Conservation (phyloP, 495 filamentous ascomycete genomes). For the Mycothermus thermophilus region DNA sequence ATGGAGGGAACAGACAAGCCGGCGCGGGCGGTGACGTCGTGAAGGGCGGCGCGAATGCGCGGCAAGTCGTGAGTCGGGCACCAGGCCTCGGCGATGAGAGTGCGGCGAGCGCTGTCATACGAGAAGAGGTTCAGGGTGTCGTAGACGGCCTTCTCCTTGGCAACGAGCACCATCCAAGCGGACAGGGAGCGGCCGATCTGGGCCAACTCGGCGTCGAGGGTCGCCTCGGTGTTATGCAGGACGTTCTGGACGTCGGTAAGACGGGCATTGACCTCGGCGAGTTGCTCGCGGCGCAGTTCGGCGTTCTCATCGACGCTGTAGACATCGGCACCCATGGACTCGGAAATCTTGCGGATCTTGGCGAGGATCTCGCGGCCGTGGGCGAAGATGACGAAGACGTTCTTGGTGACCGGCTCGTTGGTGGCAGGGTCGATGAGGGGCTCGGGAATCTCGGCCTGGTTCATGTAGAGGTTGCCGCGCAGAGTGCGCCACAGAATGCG, state of each 20-base stretch:
- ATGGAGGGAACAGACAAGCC: slow-evolving; percentile 92
- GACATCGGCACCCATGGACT: slow-evolving; percentile 85
- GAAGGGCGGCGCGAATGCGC: slow-evolving; percentile 87
- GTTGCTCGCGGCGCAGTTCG: slow-evolving; percentile 82
- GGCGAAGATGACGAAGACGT: slow-evolving; percentile 98
- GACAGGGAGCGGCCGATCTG: slow-evolving; percentile 82
- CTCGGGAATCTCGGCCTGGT: slow-evolving; percentile 94
- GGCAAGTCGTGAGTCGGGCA: slow-evolving; percentile 80
- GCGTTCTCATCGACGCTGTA: slow-evolving; percentile 97
- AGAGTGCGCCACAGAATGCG: slow-evolving; percentile 93
- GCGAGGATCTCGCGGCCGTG: slow-evolving; percentile 96
- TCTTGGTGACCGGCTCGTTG: slow-evolving; percentile 88
- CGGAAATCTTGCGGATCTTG: slow-evolving; percentile 97
- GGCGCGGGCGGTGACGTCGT: slow-evolving; percentile 91
- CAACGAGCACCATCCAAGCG: slow-evolving; percentile 91
- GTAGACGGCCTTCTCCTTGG: slow-evolving; percentile 98
- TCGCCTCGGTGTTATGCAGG: slow-evolving; percentile 88
- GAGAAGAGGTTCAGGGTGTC: slow-evolving; percentile 91
- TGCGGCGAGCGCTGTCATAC: slow-evolving; percentile 90
- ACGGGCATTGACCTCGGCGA: slow-evolving; percentile 90
- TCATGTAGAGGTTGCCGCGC: slow-evolving; percentile 98
- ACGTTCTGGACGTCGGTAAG: slow-evolving; percentile 83
- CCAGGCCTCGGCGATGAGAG: slow-evolving; percentile 95
- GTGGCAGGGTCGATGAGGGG: slow-evolving; percentile 83
- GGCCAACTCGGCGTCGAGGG: slow-evolving; percentile 80